phyloP scores from a whole-genome alignment of 441 rosid genomes.

The Rhodomyrtus psidioides region DNA sequence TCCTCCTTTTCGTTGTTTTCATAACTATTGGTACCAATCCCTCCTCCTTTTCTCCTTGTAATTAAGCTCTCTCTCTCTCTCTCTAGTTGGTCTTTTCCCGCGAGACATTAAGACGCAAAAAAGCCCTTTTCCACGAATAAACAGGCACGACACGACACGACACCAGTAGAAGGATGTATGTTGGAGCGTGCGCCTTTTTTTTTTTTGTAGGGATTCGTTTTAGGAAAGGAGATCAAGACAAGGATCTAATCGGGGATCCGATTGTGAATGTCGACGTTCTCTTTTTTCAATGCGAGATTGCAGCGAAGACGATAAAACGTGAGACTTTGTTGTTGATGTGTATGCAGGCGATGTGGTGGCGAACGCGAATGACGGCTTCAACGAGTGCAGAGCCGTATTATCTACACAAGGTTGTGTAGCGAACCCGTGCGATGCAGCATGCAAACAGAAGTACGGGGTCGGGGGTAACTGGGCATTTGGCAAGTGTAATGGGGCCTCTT shows the following conservation, averaged over 20 bases:
- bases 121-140: background rate
- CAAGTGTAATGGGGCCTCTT: background rate
- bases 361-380: background rate
- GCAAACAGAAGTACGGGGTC: background rate
- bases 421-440: background rate
- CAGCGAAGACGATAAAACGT: background rate
- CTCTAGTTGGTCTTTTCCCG: background rate
- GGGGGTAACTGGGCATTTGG: background rate
- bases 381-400: background rate
- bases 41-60: background rate
- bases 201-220: background rate
- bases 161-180: accelerated
- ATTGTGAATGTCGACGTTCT: background rate
- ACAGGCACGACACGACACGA: background rate
- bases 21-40: background rate
- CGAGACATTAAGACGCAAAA: background rate
- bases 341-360: background rate
- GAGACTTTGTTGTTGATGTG: background rate
- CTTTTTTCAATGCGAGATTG: background rate
- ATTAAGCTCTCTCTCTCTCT: background rate
- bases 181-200: accelerated
- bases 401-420: background rate
- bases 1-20: background rate
- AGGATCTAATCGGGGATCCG: background rate
- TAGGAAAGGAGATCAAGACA: background rate